A percentile compares a stretch with the other conserved stretches of the same genome.
Conservation (phyloP, 495 filamentous ascomycete genomes). For the Penicillium psychrofluorescens region DNA sequence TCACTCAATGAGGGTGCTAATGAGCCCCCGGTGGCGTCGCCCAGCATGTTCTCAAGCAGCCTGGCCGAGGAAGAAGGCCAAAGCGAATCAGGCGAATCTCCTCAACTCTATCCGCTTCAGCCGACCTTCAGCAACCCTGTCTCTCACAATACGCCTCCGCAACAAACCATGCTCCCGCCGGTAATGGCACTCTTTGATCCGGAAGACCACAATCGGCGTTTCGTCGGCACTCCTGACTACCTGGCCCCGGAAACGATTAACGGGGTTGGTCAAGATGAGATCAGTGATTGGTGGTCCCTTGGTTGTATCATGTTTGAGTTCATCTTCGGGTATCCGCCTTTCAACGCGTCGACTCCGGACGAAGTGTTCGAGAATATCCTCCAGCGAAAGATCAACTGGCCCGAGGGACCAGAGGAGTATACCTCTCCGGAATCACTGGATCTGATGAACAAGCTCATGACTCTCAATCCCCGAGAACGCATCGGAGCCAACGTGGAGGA, state of each 20-base stretch:
- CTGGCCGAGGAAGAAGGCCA: slow-evolving; percentile 67
- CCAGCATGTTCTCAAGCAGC: slow-evolving; percentile 31
- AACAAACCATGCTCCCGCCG: slow-evolving; percentile 79
- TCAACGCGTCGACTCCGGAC: slow-evolving; percentile 85
- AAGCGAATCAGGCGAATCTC: slow-evolving; percentile 59
- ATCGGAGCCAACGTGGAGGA: slow-evolving; percentile 80
- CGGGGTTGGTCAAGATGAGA: slow-evolving; percentile 90
- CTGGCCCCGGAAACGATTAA: slow-evolving; percentile 95
- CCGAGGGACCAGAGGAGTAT: slow-evolving; percentile 60
- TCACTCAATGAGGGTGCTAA: slow-evolving; percentile 59
- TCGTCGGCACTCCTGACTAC: slow-evolving; percentile 97
- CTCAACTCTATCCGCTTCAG: slow-evolving; percentile 59
- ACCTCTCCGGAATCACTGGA: slow-evolving; percentile 84
- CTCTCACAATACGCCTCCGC: slow-evolving; percentile 56
- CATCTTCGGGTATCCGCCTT: slow-evolving; percentile 85
- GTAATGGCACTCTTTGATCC: slow-evolving; percentile 96
- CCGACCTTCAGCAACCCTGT: slow-evolving; percentile 46
- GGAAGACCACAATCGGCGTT: slow-evolving; percentile 84
- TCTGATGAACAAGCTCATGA: slow-evolving; percentile 84
- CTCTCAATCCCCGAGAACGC: slow-evolving; percentile 67
- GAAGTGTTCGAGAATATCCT: slow-evolving; percentile 96
- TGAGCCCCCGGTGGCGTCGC: slow-evolving; percentile 23
- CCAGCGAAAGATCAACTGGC: slow-evolving; percentile 82
- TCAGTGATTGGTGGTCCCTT: slow-evolving; percentile 99
- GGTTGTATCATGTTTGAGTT: slow-evolving; percentile 98